Evolutionary conservation across 257 asterid species (phyloP).

Genomic region (Eustoma russellianum): DNA sequence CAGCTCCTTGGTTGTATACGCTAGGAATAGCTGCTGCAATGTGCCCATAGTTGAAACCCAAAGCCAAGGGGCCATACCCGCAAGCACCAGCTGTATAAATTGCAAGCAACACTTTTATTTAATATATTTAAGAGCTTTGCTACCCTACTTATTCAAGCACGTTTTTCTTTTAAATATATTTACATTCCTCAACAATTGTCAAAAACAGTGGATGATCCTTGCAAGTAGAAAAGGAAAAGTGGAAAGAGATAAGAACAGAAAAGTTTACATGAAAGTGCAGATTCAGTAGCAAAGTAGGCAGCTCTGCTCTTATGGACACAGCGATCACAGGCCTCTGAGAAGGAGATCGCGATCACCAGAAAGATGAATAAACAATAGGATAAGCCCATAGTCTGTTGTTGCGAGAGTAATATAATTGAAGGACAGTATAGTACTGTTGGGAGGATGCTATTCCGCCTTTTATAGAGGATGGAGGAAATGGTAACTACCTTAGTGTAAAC

Average conservation of each 20-base stretch:
- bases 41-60: slow-evolving; percentile 39
- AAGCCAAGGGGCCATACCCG: slow-evolving; percentile 61
- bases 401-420: background rate
- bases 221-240: too few species aligned
- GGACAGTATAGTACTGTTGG: background rate
- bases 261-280: slow-evolving; percentile 44
- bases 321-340: slow-evolving; percentile 57
- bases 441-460: too few species aligned
- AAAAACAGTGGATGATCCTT: too few species aligned
- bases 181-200: too few species aligned
- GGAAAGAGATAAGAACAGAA: too few species aligned
- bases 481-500: too few species aligned
- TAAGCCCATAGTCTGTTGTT: background rate
- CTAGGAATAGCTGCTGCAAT: slow-evolving; percentile 65
- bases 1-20: slow-evolving; percentile 61
- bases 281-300: slow-evolving; percentile 38
- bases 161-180: too few species aligned
- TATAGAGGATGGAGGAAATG: too few species aligned
- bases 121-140: too few species aligned
- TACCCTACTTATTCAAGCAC: too few species aligned
- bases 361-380: slow-evolving; percentile 19
- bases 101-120: background rate
- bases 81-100: slow-evolving; percentile 66
- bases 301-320: slow-evolving; percentile 48
- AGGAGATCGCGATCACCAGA: slow-evolving; percentile 28